These are phyloP conservation scores for Cercospora sesami DNA, from an alignment of 2,329 filamentous ascomycete genomes.

Conservation along the genomic window DNA sequence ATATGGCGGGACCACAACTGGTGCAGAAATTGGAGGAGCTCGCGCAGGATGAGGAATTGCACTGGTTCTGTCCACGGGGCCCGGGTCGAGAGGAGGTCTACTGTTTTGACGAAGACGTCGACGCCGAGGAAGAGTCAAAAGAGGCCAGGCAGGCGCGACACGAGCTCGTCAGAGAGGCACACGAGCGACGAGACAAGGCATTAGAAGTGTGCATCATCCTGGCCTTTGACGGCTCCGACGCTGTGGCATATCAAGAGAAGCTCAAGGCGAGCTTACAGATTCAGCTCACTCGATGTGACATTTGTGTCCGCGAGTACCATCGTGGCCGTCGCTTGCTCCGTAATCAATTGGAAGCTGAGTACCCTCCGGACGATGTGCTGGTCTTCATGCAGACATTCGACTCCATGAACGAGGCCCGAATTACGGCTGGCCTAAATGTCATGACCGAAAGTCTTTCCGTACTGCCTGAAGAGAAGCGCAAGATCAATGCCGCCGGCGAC, in stretches of 20 bases:
- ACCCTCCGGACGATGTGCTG: conserved; percentile 47
- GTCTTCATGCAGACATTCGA: conserved; percentile 48
- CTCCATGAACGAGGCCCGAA: conserved; percentile 48
- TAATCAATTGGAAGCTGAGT: conserved; percentile 44
- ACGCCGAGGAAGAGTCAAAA: conserved; percentile 41
- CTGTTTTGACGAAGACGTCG: conserved; percentile 51
- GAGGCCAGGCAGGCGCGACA: conserved; percentile 30
- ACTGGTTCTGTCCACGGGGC: conserved; percentile 53
- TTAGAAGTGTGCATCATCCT: conserved; percentile 49
- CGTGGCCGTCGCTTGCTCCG: conserved; percentile 46
- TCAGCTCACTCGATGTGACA: conserved; percentile 50
- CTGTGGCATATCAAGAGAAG: conserved; percentile 45
- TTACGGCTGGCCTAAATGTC: conserved; percentile 45
- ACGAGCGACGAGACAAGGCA: conserved; percentile 44
- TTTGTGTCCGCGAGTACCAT: conserved; percentile 53
- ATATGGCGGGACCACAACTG: conserved; percentile 23
- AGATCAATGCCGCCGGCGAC: conserved; percentile 53
- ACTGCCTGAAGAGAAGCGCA: conserved; percentile 53
- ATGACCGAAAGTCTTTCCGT: conserved; percentile 45
- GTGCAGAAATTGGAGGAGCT: conserved; percentile 29
- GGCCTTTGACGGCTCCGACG: conserved; percentile 51
- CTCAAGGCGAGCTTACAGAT: conserved; percentile 43
- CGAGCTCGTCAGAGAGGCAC: conserved; percentile 42
- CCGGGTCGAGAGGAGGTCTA: conserved; percentile 37
- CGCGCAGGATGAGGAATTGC: conserved; percentile 39